Evolutionary conservation across 2,329 filamentous ascomycete genomes (phyloP).

Genomic region (Xylariaceae sp.): DNA sequence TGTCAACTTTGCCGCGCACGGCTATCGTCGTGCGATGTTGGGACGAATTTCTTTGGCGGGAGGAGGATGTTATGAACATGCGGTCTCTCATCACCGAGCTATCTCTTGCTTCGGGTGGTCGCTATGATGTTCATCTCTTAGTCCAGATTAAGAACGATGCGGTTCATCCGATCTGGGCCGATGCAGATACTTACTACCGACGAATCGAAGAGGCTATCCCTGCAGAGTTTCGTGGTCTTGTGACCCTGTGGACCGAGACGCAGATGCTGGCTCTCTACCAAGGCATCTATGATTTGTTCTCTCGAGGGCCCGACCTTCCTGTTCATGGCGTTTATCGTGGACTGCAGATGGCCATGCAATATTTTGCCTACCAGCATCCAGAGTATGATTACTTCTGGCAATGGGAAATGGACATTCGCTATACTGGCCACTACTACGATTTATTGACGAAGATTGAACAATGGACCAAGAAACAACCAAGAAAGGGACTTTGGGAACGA

Average conservation of each 20-base stretch:
- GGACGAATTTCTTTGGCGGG: slow-evolving; percentile 73
- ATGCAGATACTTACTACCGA: slow-evolving; percentile 62
- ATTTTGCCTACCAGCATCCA: slow-evolving; percentile 82
- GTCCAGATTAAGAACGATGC: slow-evolving; percentile 79
- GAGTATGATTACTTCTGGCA: slow-evolving; percentile 94
- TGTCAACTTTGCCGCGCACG: slow-evolving; percentile 50
- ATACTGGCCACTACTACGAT: slow-evolving; percentile 82
- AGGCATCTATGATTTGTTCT: slow-evolving; percentile 74
- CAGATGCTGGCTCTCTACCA: slow-evolving; percentile 92
- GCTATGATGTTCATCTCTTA: slow-evolving; percentile 82
- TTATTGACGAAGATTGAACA: slow-evolving; percentile 64
- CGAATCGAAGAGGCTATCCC: slow-evolving; percentile 68
- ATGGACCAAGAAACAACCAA: slow-evolving; percentile 69
- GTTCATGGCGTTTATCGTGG: slow-evolving; percentile 92
- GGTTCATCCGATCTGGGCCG: slow-evolving; percentile 72
- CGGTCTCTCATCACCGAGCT: slow-evolving; percentile 82
- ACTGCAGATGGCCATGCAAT: slow-evolving; percentile 89
- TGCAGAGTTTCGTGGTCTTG: slow-evolving; percentile 81
- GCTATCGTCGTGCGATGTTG: slow-evolving; percentile 80
- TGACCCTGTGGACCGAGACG: slow-evolving; percentile 87
- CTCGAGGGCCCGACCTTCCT: slow-evolving; percentile 62
- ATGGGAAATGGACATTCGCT: slow-evolving; percentile 91
- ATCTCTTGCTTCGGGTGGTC: slow-evolving; percentile 73
- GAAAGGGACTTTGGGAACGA: slow-evolving; percentile 78
- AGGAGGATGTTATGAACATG: slow-evolving; percentile 77